Base-by-base conservation (phyloP, 2,329 filamentous ascomycete species). In the Mariannaea elegans region DNA sequence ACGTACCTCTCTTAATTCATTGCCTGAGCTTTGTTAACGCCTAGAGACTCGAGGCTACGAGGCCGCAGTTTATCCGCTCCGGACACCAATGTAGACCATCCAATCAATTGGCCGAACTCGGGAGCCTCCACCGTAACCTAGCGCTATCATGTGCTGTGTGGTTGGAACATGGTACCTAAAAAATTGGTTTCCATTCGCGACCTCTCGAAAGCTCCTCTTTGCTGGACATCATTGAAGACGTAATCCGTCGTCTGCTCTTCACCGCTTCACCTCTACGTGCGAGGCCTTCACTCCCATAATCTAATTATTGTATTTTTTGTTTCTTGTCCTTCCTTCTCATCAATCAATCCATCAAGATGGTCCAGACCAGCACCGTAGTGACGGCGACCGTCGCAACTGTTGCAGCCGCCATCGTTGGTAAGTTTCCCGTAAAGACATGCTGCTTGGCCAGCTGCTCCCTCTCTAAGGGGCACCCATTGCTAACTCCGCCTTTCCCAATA, bases 331-430 rank as follows among this genome's bases (percentile, higher is more conserved):
- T 32, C 51, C 62, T 56, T 59, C 56, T 50, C 59, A 45, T 58
- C 39, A 32, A 46, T 53, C 56, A 54, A 58, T 62, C 62, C 31
- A 34, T 62, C 62, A 72, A 65, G 58, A 80, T 80, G 78, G 77
- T 84, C 64, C 81, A 84, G 74, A 77, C 81, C 63, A 81, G 78
- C 64, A 85, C 81, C 65, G 73, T 88, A 73, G 82, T 86, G 75
- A 87, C 85, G 74, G 84, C 86, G 74, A 85, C 85, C 57, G 82
- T 87, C 72, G 86, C 85, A 72, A 86, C 85, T 48, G 77, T 84
- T 66, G 85, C 85, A 57, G 85, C 86, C 51, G 86, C 84, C 65
- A 64, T 88, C 54, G 71, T 88, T 69, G 87, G 87, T 90, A 82
- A 72, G 66, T 64, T 56, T 18, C 32, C 41, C 19, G n/a, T 36